Conservation (phyloP, 495 filamentous ascomycete species). For the Tetracladium setigerum region DNA sequence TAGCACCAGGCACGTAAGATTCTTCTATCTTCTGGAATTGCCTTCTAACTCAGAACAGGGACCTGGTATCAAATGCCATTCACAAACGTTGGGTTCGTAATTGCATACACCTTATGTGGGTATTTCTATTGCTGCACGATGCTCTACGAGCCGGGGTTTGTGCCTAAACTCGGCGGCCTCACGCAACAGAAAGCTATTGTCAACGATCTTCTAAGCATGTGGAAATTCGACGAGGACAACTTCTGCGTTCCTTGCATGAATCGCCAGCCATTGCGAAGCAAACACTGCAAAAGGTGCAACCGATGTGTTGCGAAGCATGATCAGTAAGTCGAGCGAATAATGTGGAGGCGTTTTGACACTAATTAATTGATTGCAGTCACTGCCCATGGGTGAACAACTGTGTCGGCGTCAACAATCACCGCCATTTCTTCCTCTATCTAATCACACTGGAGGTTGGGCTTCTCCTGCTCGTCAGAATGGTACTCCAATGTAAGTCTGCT, state of each 20-base stretch:
- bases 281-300: slow-evolving; percentile 85
- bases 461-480: slow-evolving; percentile 41
- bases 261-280: slow-evolving; percentile 81
- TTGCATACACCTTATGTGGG: slow-evolving; percentile 53
- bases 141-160: slow-evolving; percentile 82
- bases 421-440: slow-evolving; percentile 90
- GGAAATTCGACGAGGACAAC: slow-evolving; percentile 89
- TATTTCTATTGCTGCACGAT: slow-evolving; percentile 88
- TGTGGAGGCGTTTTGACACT: not conserved
- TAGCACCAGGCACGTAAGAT: slow-evolving; percentile 60
- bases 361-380: slow-evolving; percentile 60
- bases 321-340: slow-evolving; percentile 55
- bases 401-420: slow-evolving; percentile 86
- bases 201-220: slow-evolving; percentile 69
- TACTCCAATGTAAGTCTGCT: slow-evolving; percentile 47
- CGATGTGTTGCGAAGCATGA: slow-evolving; percentile 96
- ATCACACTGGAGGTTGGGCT: slow-evolving; percentile 70
- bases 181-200: slow-evolving; percentile 82
- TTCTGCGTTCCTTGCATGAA: slow-evolving; percentile 95
- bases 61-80: slow-evolving; percentile 59
- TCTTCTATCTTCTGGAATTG: slow-evolving; percentile 9
- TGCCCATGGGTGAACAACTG: slow-evolving; percentile 98
- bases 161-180: slow-evolving; percentile 86
- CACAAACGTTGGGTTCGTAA: slow-evolving; percentile 64
- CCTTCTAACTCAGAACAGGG: slow-evolving; percentile 31